Evolutionary conservation across 257 asterid genomes (phyloP), one percentile per base, ranked within the genome.

Genomic region (Primulina eburnea): DNA sequence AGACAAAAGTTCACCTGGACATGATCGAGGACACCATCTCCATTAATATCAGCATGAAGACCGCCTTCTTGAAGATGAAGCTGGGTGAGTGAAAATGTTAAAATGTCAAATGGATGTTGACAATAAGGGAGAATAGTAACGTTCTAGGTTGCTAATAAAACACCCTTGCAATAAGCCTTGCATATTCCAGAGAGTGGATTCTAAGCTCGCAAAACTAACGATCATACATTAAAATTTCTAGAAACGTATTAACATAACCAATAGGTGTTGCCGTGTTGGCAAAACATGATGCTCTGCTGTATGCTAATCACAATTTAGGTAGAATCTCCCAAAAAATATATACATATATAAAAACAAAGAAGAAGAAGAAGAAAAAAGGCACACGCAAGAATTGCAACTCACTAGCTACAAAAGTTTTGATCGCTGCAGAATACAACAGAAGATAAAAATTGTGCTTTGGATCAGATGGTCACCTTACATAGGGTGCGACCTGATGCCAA

Each of bases 51-150:
- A 73, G 97, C 97, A 88, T 94, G 97, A 76, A 94, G 97, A 69
- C 99, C 99, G 69, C 97, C 96, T 82, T 89, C 97, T 86, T 86
- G 97, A 79, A 94, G 99, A 82, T 94, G 99, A 73, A 94, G 92
- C 99, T 94, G 88, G 35, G 78, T 57, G 69, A 70, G 76, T 66
- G 69, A 81, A 53, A 57, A 33, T 70, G 38, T 75, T 37, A 80
- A 63, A 60, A 62, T 2, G 50, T 68, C 69, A 73, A 37, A 55
- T 57, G 68, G 65, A 53, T 61, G 60, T 47, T 38, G 55, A 21
- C 21, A 66, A 59, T 53, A 53, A 30, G 67, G 73, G 35, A 74
- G 62, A 43, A 70, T 21, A 30, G 30, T 43, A 72, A 24, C 26
- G 17, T 20, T 28, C 40, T 17, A 71, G 55, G 55, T 61, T 64